These are phyloP conservation scores for Ophiostoma perfectum DNA, from an alignment of 2,329 filamentous ascomycete species.

Conservation along the genomic window DNA sequence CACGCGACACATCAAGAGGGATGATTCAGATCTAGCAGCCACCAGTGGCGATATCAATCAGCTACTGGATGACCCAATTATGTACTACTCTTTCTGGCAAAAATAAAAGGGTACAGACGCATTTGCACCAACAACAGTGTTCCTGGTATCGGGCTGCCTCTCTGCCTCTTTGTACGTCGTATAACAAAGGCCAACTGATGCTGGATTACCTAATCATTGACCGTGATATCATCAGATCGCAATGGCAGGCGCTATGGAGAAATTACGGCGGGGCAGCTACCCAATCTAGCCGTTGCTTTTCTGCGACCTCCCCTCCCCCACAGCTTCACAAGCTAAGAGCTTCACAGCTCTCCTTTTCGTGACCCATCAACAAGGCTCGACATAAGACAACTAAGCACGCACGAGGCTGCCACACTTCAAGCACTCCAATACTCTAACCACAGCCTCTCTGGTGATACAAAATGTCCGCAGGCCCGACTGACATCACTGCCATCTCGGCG, in stretches of 20 bases:
- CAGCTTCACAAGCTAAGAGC: constrained; percentile 20
- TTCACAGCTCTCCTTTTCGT: background rate
- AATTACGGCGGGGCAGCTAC: constrained; percentile 7
- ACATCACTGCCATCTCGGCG: constrained; percentile 65
- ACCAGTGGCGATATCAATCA: background rate
- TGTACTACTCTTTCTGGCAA: no score
- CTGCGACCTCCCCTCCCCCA: constrained; percentile 4
- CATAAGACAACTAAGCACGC: background rate
- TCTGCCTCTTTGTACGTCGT: no score
- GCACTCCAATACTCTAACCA: background rate
- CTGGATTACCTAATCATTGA: background rate
- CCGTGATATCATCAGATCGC: background rate
- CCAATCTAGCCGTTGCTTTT: background rate
- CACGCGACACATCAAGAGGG: background rate
- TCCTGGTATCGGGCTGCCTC: background rate
- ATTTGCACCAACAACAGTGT: background rate
- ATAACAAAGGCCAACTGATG: background rate
- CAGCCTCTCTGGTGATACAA: background rate
- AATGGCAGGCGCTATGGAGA: background rate
- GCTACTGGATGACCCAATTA: no score
- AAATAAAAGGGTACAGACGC: background rate
- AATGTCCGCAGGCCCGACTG: constrained; percentile 22
- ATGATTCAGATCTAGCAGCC: background rate
- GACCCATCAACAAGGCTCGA: background rate
- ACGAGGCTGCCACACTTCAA: background rate